phyloP scores from a whole-genome alignment of 441 rosid genomes.

The Populus hybrid region DNA sequence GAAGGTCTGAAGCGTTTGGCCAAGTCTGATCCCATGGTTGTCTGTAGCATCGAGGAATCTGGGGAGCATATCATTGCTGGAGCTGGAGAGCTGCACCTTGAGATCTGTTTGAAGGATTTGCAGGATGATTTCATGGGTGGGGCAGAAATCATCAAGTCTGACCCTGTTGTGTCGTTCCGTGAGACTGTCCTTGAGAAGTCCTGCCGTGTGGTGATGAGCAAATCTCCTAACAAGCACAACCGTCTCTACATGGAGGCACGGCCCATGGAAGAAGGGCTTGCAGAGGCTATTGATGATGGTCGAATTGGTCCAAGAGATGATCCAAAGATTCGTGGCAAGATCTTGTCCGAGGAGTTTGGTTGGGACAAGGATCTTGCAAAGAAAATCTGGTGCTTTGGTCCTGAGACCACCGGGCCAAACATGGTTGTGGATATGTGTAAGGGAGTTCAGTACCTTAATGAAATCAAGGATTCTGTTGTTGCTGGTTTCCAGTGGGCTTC shows the following conservation, averaged over 20 bases:
- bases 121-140: constrained; percentile 52
- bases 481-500: constrained; percentile 66
- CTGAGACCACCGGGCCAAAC: constrained; percentile 55
- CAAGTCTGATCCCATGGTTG: constrained; percentile 58
- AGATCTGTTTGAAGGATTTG: constrained; percentile 50
- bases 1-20: constrained; percentile 51
- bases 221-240: constrained; percentile 54
- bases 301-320: constrained; percentile 53
- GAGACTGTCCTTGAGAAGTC: constrained; percentile 53
- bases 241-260: constrained; percentile 60
- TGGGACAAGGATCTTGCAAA: constrained; percentile 61
- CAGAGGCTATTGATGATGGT: constrained; percentile 54
- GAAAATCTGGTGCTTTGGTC: constrained; percentile 60
- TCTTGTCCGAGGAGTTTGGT: constrained; percentile 46
- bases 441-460: constrained; percentile 55
- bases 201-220: constrained; percentile 42
- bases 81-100: constrained; percentile 52
- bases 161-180: constrained; percentile 50
- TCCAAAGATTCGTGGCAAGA: constrained; percentile 44
- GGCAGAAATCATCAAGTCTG: constrained; percentile 45
- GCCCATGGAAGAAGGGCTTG: constrained; percentile 49
- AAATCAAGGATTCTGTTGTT: constrained; percentile 54
- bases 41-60: constrained; percentile 45
- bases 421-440: constrained; percentile 62
- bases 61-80: constrained; percentile 57